Conservation (phyloP, 2,329 filamentous ascomycete species). For the Fusarium mangiferae region DNA sequence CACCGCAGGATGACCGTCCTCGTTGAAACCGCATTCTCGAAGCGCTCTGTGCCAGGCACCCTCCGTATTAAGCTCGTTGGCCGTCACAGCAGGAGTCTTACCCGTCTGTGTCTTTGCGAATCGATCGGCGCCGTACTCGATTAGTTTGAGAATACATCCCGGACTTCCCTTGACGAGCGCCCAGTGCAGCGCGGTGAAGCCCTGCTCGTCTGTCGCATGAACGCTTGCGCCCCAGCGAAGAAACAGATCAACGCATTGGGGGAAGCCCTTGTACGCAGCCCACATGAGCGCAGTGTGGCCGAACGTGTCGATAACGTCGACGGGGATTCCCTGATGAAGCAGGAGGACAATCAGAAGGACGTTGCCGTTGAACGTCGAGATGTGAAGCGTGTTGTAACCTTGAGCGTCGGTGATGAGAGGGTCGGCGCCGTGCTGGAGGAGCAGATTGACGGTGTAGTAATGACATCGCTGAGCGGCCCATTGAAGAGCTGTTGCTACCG, state of each 20-base stretch:
- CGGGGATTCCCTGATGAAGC: slow-evolving; percentile 93
- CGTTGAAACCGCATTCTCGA: slow-evolving; percentile 83
- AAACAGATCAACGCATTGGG: slow-evolving; percentile 90
- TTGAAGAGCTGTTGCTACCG: slow-evolving; percentile 90
- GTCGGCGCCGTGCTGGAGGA: slow-evolving; percentile 91
- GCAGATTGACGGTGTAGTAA: slow-evolving; percentile 94
- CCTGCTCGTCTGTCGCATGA: slow-evolving; percentile 88
- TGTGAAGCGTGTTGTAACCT: slow-evolving; percentile 97
- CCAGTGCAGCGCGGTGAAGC: slow-evolving; percentile 96
- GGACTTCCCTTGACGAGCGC: slow-evolving; percentile 92
- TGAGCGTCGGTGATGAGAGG: slow-evolving; percentile 92
- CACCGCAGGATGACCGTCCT: slow-evolving; percentile 76
- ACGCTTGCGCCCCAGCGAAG: slow-evolving; percentile 96
- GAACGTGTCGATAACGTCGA: slow-evolving; percentile 89
- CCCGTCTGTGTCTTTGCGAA: slow-evolving; percentile 90
- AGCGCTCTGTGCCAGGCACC: slow-evolving; percentile 85
- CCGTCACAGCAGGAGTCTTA: slow-evolving; percentile 88
- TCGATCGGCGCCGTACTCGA: slow-evolving; percentile 95
- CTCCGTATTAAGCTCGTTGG: slow-evolving; percentile 88
- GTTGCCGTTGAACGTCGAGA: slow-evolving; percentile 97
- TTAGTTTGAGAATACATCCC: slow-evolving; percentile 88
- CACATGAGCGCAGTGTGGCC: slow-evolving; percentile 98
- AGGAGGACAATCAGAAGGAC: slow-evolving; percentile 88
- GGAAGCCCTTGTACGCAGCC: slow-evolving; percentile 97
- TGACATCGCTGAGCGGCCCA: slow-evolving; percentile 98